Evolutionary conservation across 2,329 filamentous ascomycete genomes (phyloP), one percentile per base, ranked within the genome.

Genomic region (Penicillium sp.): DNA sequence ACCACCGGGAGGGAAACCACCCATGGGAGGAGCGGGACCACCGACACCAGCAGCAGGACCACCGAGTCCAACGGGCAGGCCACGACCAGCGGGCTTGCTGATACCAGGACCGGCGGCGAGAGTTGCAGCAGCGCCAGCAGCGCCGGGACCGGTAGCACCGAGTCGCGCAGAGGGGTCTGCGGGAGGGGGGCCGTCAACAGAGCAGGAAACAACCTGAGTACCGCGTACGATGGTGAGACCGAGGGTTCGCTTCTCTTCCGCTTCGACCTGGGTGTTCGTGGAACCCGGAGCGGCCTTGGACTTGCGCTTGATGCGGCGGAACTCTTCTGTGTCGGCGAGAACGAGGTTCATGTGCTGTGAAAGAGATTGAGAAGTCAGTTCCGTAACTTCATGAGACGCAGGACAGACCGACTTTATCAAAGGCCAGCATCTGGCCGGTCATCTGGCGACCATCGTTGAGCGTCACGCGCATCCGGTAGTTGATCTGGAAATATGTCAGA

Each of bases 401-500:
- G 23, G 13, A 32, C 24, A 24, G 35, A 53, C 40, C 48, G 74
- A 92, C 89, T 83, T 97, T 97, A 74, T 98, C 93, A 67, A 97
- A 98, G 47, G 93, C 93, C 61, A 98, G 82, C 89, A 98, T 95
- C 73, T 97, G 90, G 55, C 91, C 93, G 35, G 90, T 91, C 85
- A 98, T 95, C 73, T 96, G 89, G 67, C 93, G 86, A 58, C 89
- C 89, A 76, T 98, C 93, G 68, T 89, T 89, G 71, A 98, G 81
- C 49, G 91, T 97, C 58, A 96, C 87, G 70, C 92, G 87, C 91
- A 98, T 97, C 75, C 92, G 89, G 80, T 95, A 97, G 79, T 98
- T 97, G 81, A 98, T 95, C 93, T 97, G 23, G 33, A 46, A 9
- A 51, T 5, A 46, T 7, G 89, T 97, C 62, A 67, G 59, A 52